Base-by-base conservation (phyloP, 2,329 filamentous ascomycete species). In the Apiospora aurea region DNA sequence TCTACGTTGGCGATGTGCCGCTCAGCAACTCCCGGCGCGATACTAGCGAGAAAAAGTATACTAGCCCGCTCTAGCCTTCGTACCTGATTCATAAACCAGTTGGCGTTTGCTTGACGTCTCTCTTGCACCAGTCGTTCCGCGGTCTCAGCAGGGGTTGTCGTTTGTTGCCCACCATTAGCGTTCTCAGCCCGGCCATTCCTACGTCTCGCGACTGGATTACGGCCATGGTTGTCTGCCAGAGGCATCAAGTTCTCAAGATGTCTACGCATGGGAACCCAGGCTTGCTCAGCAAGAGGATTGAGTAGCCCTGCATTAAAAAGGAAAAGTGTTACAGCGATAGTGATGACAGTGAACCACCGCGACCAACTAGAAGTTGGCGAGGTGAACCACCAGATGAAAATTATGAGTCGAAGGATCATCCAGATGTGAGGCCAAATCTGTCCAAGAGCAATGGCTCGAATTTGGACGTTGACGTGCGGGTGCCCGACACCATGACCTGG, bases 301-400 rank as follows among this genome's bases (percentile, higher is more conserved):
- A 92, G 81, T 43, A 90, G 75, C 1, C 90, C 90, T 1, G 87
- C 89, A 75, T 91, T 90, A 21, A 88, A 76, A n/a, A 90, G 81
- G 73, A 92, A 89, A 34, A 92, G 83, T 44, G 85, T 81, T 38
- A 88, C 75, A 8, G 89, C 88, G 44, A 90, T 82, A 8, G 83
- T 81, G 57, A 88, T 82, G 29, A 92, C 85, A 26, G 86, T 86
- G 10, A 89, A 76, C 86, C 87, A 91, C 67, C 89, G 86, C 11
- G 85, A 85, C 89, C 89, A 91, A 76, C 86, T 90, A 2, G 86
- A 83, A 64, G 86, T 84, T 0, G 87, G 86, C 13, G 86, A 86
- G 0, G 90, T 91, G 73, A 92, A 91, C 80, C 90, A 89, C 88
- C 89, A 92, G 16, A 92, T 85, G 77, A 92, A 91, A 7, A 89